Evolutionary conservation across 2,329 filamentous ascomycete genomes (phyloP), one percentile per base, ranked within the genome.

Genomic region (Grosmannia clavigera): DNA sequence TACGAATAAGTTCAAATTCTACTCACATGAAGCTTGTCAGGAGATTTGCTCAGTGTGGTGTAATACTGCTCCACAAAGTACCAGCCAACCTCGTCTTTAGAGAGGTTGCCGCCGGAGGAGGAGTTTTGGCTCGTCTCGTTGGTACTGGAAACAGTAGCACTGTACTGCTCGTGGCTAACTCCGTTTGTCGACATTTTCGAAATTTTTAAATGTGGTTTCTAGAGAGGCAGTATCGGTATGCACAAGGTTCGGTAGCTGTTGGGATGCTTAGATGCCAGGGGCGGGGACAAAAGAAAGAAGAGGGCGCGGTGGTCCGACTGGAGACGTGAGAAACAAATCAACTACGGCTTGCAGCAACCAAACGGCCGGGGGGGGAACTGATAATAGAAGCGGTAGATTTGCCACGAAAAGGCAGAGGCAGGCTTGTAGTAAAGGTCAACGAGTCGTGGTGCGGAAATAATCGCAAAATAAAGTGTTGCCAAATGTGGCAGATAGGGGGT

Each of bases 21-120:
- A 75, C 82, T 69, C 75, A 86, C 83, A 71, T 91, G 92, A 68
- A 99, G 88, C 76, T 94, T 95, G 71, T 96, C 91, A 27, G 94
- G 92, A 66, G 80, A 88, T 76, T 92, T 92, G 84, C 92, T 96
- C 70, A 99, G 78, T 64, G 91, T 99, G 67, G 90, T 97, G 78
- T 99, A 99, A 81, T 96, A 99, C 75, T 96, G 91, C 82, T 97
- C 92, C 61, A 99, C 94, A 68, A 99, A 99, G 78, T 92, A 97
- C 94, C 94, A 99, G 74, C 91, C 94, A 67, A 99, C 91, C 78
- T 97, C 90, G 73, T 96, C 91, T 79, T 96, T 96, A 68, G 80
- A 78, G 50, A 84, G 75, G 67, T 81, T 78, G 70, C 70, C 76
- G 68, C 72, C 75, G 60, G 68, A 68, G 50, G 69, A 33, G 19